A percentile compares a stretch with the other conserved stretches of the same genome.
These are phyloP conservation scores for Myriosclerotinia scirpicola DNA, from an alignment of 2,329 filamentous ascomycete species.

Conservation along the genomic window DNA sequence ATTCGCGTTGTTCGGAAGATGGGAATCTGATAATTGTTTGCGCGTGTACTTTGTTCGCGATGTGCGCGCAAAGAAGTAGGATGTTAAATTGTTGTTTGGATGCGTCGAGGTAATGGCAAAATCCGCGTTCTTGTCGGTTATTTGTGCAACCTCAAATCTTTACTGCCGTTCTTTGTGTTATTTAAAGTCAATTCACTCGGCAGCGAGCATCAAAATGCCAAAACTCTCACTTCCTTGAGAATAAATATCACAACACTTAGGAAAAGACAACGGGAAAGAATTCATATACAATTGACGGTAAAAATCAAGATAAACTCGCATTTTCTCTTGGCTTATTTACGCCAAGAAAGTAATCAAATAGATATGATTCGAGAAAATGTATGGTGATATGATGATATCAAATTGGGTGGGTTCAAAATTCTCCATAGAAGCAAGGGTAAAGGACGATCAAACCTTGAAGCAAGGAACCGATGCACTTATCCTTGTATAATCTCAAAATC, in stretches of 20 bases:
- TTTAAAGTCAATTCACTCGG: background rate
- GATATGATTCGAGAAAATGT: background rate
- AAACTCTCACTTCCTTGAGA: background rate
- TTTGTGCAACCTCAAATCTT: background rate
- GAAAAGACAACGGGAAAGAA: background rate
- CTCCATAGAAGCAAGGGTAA: slow-evolving; percentile 6
- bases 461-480: background rate
- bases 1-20: background rate
- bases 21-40: background rate
- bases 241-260: background rate
- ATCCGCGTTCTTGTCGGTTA: background rate
- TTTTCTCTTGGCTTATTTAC: slow-evolving; percentile 17
- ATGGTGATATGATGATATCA: background rate
- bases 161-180: background rate
- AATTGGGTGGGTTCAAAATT: background rate
- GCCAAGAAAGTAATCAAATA: slow-evolving; percentile 11
- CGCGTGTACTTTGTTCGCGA: background rate
- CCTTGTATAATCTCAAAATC: no score
- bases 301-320: background rate
- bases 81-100: background rate
- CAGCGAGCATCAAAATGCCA: background rate
- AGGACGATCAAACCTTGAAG: slow-evolving; percentile 8
- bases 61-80: background rate
- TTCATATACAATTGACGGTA: background rate
- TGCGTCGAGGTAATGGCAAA: background rate